These are phyloP conservation scores for Mrakia hoshinonis DNA, from an alignment of 768 basidiomycete species.

Conservation along the genomic window DNA sequence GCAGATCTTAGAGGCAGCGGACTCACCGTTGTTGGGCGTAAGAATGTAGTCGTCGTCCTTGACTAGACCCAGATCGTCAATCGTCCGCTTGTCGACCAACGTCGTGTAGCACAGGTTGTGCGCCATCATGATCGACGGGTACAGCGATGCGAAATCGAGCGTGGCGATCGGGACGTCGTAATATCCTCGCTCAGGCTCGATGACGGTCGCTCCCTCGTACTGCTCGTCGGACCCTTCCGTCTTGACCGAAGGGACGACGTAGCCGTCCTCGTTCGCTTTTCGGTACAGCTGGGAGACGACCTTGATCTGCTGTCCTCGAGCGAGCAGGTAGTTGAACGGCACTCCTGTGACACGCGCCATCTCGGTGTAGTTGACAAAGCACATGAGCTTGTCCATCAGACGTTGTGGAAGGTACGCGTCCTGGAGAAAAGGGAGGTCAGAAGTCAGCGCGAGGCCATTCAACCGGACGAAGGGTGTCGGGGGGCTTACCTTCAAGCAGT, in stretches of 20 bases:
- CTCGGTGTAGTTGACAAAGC: constrained; percentile 94
- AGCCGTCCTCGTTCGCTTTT: constrained; percentile 82
- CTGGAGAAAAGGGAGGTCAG: constrained; percentile 42
- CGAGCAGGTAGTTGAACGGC: constrained; percentile 89
- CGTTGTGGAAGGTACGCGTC: constrained; percentile 98
- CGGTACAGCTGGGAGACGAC: constrained; percentile 92
- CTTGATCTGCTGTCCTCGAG: constrained; percentile 96
- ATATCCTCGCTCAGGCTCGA: constrained; percentile 91
- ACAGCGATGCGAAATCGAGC: constrained; percentile 94
- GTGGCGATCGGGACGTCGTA: constrained; percentile 96
- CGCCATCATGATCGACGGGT: constrained; percentile 99
- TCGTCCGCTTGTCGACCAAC: constrained; percentile 67
- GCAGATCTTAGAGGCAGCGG: constrained; percentile 16
- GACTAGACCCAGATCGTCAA: constrained; percentile 65
- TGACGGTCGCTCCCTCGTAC: constrained; percentile 98
- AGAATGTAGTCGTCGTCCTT: constrained; percentile 85
- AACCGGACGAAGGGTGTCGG: not conserved
- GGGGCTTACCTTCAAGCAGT: constrained; percentile 77
- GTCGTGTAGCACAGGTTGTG: constrained; percentile 99
- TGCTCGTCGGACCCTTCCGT: constrained; percentile 89
- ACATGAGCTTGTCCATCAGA: constrained; percentile 95
- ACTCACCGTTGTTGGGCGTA: constrained; percentile 86
- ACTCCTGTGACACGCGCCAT: constrained; percentile 99
- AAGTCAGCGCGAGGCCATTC: not conserved
- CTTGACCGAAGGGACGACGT: constrained; percentile 76